Base-by-base conservation (phyloP, 2,329 filamentous ascomycete species). In the Fusarium tupiense region DNA sequence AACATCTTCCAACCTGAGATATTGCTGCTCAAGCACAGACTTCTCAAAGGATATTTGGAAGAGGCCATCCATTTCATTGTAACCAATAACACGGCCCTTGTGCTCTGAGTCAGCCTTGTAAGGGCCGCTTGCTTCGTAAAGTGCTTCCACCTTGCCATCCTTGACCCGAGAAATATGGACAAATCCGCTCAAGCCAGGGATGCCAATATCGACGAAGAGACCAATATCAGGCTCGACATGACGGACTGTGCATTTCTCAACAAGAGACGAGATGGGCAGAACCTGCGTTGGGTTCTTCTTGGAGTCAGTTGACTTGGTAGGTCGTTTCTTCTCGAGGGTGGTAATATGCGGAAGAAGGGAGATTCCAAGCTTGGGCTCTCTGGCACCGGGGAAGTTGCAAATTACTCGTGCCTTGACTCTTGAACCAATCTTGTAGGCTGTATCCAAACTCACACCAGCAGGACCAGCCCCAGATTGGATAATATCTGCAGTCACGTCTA, bases 151-250 rank as follows among this genome's bases (percentile, higher is more conserved):
- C 81, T 96, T 97, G 75, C 92, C 92, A 81, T 99, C 96, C 67
- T 96, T 93, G 70, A 99, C 89, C 73, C 94, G 91, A 2, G 96
- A 99, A 74, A 99, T 97, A 82, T 99, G 96, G 29, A 97, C 95
- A 79, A 98, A 99, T 16, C 94, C 94, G n/a, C 90, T 86, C 6
- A 96, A 86, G 37, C 91, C 94, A 8, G 82, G 72, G 22, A 84
- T 73, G 4, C 91, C 91, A 44, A 95, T 84, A 74, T 93, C 90
- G 13, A 95, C 88, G 78, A 97, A 98, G 6, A 98, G 86, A 61
- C 96, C 97, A 69, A 96, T 89, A 7, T 92, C 91, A 10, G 91
- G 86, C 74, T 97, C 93, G 6, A 98, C 94, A 75, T 93, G 93
- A 61, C 91, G 89, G 13, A 99, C 91, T 43, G 90, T 94, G 64